Evolutionary conservation across 108 stramenopile genomes (phyloP), one percentile per base, ranked within the genome.

Genomic region (Fragilaria radians): DNA sequence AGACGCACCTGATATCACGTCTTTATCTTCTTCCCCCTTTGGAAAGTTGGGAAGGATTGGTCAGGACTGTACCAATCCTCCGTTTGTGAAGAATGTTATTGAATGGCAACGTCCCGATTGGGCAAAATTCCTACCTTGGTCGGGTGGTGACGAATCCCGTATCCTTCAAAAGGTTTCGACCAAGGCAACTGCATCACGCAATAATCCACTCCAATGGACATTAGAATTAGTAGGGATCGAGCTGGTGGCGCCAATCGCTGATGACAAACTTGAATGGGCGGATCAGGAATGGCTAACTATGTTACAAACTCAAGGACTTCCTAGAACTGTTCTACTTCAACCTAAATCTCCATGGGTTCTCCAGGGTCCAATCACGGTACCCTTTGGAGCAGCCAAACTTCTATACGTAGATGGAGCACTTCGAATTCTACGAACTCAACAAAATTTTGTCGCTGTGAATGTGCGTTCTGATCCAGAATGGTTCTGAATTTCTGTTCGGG

Each of bases 1-100:
- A 5, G 89, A 90, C 71, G 89, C 89, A 14, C 89, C 89, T 3
- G 89, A 90, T 60, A 90, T 90, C 57, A 86, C 79, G 23, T 27
- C 54, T 30, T 55, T 61, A 17, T 63, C 71, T 42, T 76, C 81
- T 11, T 52, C 79, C 11, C 62, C 80, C 19, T 73, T 75, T 11
- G 70, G 81, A 54, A 74, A 80, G 47, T 68, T 90, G 26, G 89
- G 85, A 27, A 70, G 79, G 26, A 85, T 90, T 63, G 89, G 89
- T 19, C 89, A 90, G 66, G 83, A 90, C 55, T 84, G 85, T 50
- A 47, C 46, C 24, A 32, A 32, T 4, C 79, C 89, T 30, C 85
- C 82, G 28, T 73, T 59, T 32, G 79, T 90, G 32, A 86, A 80
- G 55, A 90, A 90, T 62, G 81, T 90, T 9, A 90, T 90, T 51